Evolutionary conservation across 2,329 filamentous ascomycete species (phyloP).

Genomic region (Macroventuria anomochaeta): DNA sequence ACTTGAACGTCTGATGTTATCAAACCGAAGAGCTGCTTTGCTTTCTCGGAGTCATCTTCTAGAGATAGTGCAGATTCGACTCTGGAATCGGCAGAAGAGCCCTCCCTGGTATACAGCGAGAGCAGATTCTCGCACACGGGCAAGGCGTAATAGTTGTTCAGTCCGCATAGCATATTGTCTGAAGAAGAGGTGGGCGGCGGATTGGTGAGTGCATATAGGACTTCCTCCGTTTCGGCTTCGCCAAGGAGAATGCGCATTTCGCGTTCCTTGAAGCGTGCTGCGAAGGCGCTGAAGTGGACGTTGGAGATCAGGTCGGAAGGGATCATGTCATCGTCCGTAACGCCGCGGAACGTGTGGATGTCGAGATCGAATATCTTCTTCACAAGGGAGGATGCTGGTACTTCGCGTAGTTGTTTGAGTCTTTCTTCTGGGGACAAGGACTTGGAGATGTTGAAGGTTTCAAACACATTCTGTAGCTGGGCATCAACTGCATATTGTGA

Average conservation of each 20-base stretch:
- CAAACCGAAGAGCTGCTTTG: slow-evolving; percentile 7
- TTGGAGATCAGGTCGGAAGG: slow-evolving; percentile 1
- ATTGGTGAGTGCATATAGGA: slow-evolving; percentile 8
- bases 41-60: not conserved
- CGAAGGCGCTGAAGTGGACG: slow-evolving; percentile 6
- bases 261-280: slow-evolving; percentile 12
- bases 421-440: not conserved
- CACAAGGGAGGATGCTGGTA: slow-evolving; percentile 2
- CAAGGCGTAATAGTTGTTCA: slow-evolving; percentile 14
- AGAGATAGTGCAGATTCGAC: not conserved
- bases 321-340: slow-evolving; percentile 9
- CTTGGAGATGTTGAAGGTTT: not conserved
- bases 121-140: slow-evolving; percentile 6
- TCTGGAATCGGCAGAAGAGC: slow-evolving; percentile 1
- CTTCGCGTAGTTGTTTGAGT: slow-evolving; percentile 1
- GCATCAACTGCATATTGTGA: not conserved
- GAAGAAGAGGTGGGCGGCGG: slow-evolving; percentile 1
- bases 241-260: slow-evolving; percentile 8
- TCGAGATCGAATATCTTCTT: slow-evolving; percentile 6
- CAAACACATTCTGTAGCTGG: slow-evolving; percentile 8
- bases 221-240: slow-evolving; percentile 11
- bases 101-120: slow-evolving; percentile 2
- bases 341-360: slow-evolving; percentile 12
- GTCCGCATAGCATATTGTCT: slow-evolving; percentile 2
- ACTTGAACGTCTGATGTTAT: slow-evolving; percentile 16